Conservation (phyloP, 768 basidiomycete genomes). For the Hortiboletus flavorubellus region DNA sequence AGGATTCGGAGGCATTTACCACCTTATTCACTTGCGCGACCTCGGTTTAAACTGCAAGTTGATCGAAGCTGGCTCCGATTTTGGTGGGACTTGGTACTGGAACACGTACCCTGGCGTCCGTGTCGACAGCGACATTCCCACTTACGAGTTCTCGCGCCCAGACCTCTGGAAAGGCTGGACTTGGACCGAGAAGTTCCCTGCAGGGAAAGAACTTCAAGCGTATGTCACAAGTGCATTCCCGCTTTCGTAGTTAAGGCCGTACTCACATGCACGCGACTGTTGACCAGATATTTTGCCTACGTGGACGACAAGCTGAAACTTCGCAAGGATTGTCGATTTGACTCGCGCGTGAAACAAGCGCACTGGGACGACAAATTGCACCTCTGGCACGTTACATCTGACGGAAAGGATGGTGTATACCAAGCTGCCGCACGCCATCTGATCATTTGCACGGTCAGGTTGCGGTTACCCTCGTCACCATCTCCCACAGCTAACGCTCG, state of each 20-base stretch:
- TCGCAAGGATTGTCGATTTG: slow-evolving; percentile 15
- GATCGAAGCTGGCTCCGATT: slow-evolving; percentile 5
- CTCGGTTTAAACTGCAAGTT: slow-evolving; percentile 10
- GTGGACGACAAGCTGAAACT: slow-evolving; percentile 9
- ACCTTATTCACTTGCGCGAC: slow-evolving; percentile 7
- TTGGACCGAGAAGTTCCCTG: slow-evolving; percentile 15
- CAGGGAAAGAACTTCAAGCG: slow-evolving; percentile 9
- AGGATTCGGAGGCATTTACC: slow-evolving; percentile 10
- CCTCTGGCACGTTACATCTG: slow-evolving; percentile 1
- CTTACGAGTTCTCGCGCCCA: slow-evolving; percentile 8
- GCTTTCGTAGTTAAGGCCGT: not conserved
- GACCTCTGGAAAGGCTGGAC: slow-evolving; percentile 14
- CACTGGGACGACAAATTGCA: slow-evolving; percentile 12
- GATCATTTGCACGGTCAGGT: slow-evolving; percentile 12
- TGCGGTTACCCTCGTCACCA: not conserved
- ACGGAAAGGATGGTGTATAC: slow-evolving; percentile 9
- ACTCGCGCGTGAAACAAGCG: slow-evolving; percentile 8
- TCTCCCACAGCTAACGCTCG: not conserved
- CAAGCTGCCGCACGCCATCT: slow-evolving; percentile 11
- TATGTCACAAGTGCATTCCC: not conserved
- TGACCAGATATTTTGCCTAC: slow-evolving; percentile 12
- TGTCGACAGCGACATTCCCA: slow-evolving; percentile 9
- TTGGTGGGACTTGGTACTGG: slow-evolving; percentile 18
- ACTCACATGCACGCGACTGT: not conserved
- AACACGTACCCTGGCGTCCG: slow-evolving; percentile 14